phyloP scores from a whole-genome alignment of 192 early-diverging fungal species.

The Rhizophagus sp. region DNA sequence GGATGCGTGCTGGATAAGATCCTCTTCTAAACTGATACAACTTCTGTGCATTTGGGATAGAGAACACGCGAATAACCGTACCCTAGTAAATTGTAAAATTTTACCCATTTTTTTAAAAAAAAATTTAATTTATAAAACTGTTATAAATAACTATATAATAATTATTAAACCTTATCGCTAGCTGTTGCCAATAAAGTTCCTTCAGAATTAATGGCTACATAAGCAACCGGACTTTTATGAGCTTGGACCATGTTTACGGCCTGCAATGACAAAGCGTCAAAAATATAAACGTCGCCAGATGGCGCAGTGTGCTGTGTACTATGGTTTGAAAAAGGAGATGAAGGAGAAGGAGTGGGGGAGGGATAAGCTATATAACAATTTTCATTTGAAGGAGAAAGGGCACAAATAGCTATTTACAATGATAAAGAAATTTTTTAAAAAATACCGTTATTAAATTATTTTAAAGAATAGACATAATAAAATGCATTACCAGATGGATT shows the following conservation, averaged over 20 bases:
- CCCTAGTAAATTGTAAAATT: slow-evolving; percentile 52
- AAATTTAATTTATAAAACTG: too few species aligned
- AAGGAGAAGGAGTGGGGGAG: slow-evolving; percentile 66
- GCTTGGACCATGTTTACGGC: slow-evolving; percentile 93
- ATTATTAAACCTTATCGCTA: slow-evolving; percentile 80
- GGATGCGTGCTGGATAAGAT: slow-evolving; percentile 89
- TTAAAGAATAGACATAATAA: not conserved
- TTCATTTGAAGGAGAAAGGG: slow-evolving; percentile 89
- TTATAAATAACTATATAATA: too few species aligned
- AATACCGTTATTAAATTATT: not conserved
- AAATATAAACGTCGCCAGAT: slow-evolving; percentile 87
- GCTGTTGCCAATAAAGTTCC: slow-evolving; percentile 94
- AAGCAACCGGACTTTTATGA: slow-evolving; percentile 89
- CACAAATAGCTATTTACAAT: slow-evolving; percentile 68
- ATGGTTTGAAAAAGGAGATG: slow-evolving; percentile 52
- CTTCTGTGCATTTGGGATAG: slow-evolving; percentile 80
- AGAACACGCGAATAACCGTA: slow-evolving; percentile 95
- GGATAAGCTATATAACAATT: slow-evolving; percentile 97
- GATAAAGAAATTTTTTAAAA: not conserved
- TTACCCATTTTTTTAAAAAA: not conserved
- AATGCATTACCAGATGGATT: slow-evolving; percentile 74
- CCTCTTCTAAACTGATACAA: slow-evolving; percentile 94
- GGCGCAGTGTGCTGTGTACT: slow-evolving; percentile 50
- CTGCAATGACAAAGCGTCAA: slow-evolving; percentile 86
- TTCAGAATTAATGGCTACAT: slow-evolving; percentile 84